Base-by-base conservation (phyloP, 208 protist species). In the Leishmania gerbilli region DNA sequence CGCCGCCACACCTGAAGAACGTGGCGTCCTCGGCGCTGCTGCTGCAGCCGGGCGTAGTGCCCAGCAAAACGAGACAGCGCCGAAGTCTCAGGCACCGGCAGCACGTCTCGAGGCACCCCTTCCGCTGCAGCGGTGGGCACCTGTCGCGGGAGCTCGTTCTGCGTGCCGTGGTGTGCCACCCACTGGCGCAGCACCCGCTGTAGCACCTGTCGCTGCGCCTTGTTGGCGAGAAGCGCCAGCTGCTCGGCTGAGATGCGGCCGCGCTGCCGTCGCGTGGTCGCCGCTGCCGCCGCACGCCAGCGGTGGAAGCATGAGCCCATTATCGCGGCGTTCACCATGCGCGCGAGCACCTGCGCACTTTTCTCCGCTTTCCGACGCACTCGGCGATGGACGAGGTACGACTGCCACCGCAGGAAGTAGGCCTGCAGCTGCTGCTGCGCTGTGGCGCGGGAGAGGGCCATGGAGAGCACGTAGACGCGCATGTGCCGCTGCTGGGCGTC, bases 401-500 rank as follows among this genome's bases (percentile, higher is more conserved):
- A n/a, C 79, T 88, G 83, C 91, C 92, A 96, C 27, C 87, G 86
- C 47, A 84, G 42, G 34, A 94, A 84, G 64, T 85, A 64, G 19
- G 17, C 49, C 34, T 74, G 75, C 64, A 91, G 60, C 79, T 88
- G 90, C 60, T 72, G 75, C 17, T 83, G 89, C 27, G 85, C 79
- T 7, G 90, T 91, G 24, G 90, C 49, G n/a, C 85, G 83, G 11
- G 88, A 87, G 11, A 97, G 83, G 17, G 87, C 76, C 34, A 79
- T 71, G 21, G 88, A 56, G 3, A 93, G 79, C 0, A 93, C 53
- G 75, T 93, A 81, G n/a, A 83, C 81, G 6, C 85, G 76, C 74
- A 90, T 82, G 49, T 85, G 87, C 2, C 87, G 86, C 76, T 95
- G 93, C 79, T 93, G 87, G 1, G 9, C 42, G 60, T 95, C 91